Evolutionary conservation across 2,329 filamentous ascomycete genomes (phyloP), one percentile per base, ranked within the genome.

Genomic region (Cercospora sojina): DNA sequence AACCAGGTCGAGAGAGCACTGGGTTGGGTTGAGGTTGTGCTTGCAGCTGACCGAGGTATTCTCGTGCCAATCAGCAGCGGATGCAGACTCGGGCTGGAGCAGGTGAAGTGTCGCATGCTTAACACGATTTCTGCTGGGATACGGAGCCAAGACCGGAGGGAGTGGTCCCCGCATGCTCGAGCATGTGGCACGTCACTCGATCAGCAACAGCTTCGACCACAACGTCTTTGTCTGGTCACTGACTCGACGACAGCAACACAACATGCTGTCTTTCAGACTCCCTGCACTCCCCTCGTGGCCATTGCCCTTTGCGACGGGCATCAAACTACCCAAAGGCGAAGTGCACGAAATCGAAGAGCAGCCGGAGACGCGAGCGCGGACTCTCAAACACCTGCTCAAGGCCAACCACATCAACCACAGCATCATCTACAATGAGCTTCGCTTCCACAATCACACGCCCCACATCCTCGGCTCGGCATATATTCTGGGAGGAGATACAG

Each of bases 381-480:
- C 91, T 20, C 84, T 99, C 68, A 97, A 96, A 81, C 93, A 98
- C 79, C 83, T 99, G 13, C 79, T 99, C 67, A 92, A 91, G 78
- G 90, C 93, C 61, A 98, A 98, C 77, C 95, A 99, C 80, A 89
- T 90, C 71, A 97, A 95, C 77, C 87, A 96, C 79, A 88, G 92
- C 32, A 89, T 98, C 71, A 80, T 97, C 63, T 95, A 91, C 78
- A 88, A 93, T 77, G 78, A 90, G 62, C 82, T 90, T 4, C 82
- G 86, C 68, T 95, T 89, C 74, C 88, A 95, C 80, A 98, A 98
- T 75, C 91, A 96, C 79, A 83, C 90, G 73, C 85, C 92, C 43
- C 93, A 97, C 79, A 86, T 93, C 61, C 85, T 99, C 12, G 88
- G 88, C 71, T 92, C 94, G 5, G 90, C 93, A 1, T 99, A 96